Evolutionary conservation across 345 rosid genomes (phyloP), one percentile per base, ranked within the genome.

Genomic region (Arabis hirsuta): DNA sequence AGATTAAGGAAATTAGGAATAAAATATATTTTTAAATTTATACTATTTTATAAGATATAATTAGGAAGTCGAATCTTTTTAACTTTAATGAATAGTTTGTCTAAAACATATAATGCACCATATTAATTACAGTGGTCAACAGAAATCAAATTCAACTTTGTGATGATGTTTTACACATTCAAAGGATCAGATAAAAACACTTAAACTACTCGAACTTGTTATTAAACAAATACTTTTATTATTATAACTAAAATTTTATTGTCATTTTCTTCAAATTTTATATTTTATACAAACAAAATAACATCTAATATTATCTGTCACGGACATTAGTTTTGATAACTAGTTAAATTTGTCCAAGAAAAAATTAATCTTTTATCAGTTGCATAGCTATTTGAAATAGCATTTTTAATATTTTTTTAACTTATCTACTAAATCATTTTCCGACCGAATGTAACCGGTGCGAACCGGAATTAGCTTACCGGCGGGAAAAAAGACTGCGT

Each of bases 401-500:
- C 2, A 22, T 22, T 22, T 22, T 22, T 22, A 22, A 2, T 22
- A 22, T 22, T 22, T 22, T 22, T 22, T 22, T 22, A 1, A 22
- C 24, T 22, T 22, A 29, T 29, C 5, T 29, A 29, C 32, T 29
- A 29, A 29, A 4, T 29, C 9, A 19, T 14, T 6, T 14, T 1
- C 58, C 34, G 27, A 50, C 58, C 44, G 52, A 31, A 55, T 32
- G 42, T 19, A 55, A 26, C 27, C 34, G 50, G 53, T 11, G 12
- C 16, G 61, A 41, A 68, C 64, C 64, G 64, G 4, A 43, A 53
- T n/a, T 19, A 51, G 48, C 41, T 6, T 13, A 43, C 22, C 44
- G 43, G 63, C 45, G 68, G 43, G 62, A 12, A 19, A 63, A 27
- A 45, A 55, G 65, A 36, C 53, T 13, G 59, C 64, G 74, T 43